Evolutionary conservation across 495 filamentous ascomycete species (phyloP).

Genomic region (Oleoguttula mirabilis): DNA sequence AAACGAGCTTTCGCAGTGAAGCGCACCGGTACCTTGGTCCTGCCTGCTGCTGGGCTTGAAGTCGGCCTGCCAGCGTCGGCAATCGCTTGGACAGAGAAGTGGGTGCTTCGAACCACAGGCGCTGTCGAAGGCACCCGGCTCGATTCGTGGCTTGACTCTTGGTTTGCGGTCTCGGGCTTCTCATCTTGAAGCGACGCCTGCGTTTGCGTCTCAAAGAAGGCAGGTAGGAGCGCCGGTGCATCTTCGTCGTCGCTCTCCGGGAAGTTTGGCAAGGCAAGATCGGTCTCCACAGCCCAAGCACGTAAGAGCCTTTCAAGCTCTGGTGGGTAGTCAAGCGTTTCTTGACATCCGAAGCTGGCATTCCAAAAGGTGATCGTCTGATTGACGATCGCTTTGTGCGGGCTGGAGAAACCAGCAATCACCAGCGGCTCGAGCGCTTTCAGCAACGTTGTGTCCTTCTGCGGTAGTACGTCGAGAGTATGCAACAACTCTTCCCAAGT

Average conservation of each 20-base stretch:
- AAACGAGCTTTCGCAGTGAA: constrained; percentile 33
- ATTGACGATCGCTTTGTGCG: constrained; percentile 41
- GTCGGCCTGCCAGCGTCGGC: too few species aligned
- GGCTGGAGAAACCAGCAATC: constrained; percentile 43
- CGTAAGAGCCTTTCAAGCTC: constrained; percentile 38
- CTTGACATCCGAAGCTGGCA: constrained; percentile 40
- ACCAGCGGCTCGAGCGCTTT: constrained; percentile 41
- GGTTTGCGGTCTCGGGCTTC: too few species aligned
- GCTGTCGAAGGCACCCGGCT: neutral
- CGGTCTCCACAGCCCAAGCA: constrained; percentile 35
- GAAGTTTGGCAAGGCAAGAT: constrained; percentile 38
- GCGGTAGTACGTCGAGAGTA: constrained; percentile 19
- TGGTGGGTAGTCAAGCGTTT: constrained; percentile 35
- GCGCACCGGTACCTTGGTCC: too few species aligned
- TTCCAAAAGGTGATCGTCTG: constrained; percentile 49
- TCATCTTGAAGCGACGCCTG: too few species aligned
- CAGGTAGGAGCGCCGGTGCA: constrained; percentile 19
- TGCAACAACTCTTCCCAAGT: constrained; percentile 2
- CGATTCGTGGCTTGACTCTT: too few species aligned
- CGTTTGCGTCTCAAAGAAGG: constrained; percentile 42
- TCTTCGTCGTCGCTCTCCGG: constrained; percentile 29
- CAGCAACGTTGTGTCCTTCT: constrained; percentile 34
- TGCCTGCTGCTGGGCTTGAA: too few species aligned
- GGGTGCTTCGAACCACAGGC: too few species aligned
- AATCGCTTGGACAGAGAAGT: too few species aligned